Evolutionary conservation across 495 filamentous ascomycete species (phyloP).

Genomic region (Chaetomium fimeti): DNA sequence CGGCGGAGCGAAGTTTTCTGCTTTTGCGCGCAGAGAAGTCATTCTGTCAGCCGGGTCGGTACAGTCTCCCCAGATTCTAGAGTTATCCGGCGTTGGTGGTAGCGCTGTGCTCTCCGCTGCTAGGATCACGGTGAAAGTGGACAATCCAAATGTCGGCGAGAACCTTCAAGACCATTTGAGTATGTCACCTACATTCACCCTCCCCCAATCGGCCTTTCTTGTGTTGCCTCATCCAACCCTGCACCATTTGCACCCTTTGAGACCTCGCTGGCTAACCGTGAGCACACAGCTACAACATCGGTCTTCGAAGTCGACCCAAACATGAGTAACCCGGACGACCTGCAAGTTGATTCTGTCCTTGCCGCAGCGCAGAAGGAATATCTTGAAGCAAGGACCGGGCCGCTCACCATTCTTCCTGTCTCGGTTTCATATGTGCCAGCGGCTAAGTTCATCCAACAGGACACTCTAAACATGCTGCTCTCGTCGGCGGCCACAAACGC

Average conservation of each 20-base stretch:
- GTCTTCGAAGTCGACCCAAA: conserved; percentile 51
- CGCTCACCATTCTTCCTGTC: conserved; percentile 32
- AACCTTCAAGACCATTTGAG: conserved; percentile 59
- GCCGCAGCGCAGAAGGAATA: conserved; percentile 29
- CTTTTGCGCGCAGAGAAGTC: conserved; percentile 45
- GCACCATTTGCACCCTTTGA: not conserved
- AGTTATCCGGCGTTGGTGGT: conserved; percentile 57
- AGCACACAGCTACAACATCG: conserved; percentile 42
- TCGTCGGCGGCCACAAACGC: not conserved
- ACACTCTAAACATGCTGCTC: conserved; percentile 19
- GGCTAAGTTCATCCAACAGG: conserved; percentile 35
- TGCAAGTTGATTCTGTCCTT: conserved; percentile 25
- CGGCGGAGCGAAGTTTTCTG: conserved; percentile 33
- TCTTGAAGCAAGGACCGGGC: conserved; percentile 20
- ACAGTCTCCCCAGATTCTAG: conserved; percentile 55
- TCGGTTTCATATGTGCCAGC: conserved; percentile 51
- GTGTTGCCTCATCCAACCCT: too few species aligned
- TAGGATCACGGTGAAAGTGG: conserved; percentile 45
- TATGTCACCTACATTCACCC: conserved; percentile 22
- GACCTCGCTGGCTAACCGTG: not conserved
- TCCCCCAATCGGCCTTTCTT: too few species aligned
- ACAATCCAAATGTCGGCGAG: conserved; percentile 52
- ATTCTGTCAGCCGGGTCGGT: conserved; percentile 55
- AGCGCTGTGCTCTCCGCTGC: conserved; percentile 40
- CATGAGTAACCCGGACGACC: conserved; percentile 43